These are phyloP conservation scores for Sparassis latifolia DNA, from an alignment of 1,284 basidiomycete genomes.

Conservation along the genomic window DNA sequence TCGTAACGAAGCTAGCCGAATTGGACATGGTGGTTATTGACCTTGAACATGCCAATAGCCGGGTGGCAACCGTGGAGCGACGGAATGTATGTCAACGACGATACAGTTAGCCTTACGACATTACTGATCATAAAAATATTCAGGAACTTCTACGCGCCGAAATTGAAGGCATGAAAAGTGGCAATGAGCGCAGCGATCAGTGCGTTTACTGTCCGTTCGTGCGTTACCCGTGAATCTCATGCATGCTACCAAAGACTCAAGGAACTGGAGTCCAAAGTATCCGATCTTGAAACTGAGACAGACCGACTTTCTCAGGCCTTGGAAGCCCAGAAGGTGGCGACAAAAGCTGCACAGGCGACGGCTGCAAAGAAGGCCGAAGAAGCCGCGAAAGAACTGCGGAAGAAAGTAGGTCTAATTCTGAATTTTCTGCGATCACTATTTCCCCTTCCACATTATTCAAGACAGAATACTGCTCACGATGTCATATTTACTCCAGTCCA, in stretches of 20 bases:
- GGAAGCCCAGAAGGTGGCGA: conserved; percentile 60
- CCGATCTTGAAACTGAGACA: conserved; percentile 69
- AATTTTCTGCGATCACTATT: background rate
- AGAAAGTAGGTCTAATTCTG: conserved; percentile 36
- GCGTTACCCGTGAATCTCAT: background rate
- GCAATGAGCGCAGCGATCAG: conserved; percentile 72
- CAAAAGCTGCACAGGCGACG: conserved; percentile 42
- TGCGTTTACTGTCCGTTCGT: conserved; percentile 27
- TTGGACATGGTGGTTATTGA: conserved; percentile 92
- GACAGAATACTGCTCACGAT: too few relatives aligned
- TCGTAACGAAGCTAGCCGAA: conserved; percentile 81
- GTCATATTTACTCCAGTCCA: conserved; percentile 26
- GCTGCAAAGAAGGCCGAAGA: conserved; percentile 58
- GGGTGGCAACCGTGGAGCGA: conserved; percentile 87
- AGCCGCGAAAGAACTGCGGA: conserved; percentile 50
- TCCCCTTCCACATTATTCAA: background rate
- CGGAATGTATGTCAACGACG: conserved; percentile 60
- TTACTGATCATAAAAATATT: background rate
- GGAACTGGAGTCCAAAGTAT: conserved; percentile 63
- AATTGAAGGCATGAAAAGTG: conserved; percentile 83
- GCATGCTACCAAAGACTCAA: conserved; percentile 45
- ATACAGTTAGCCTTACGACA: background rate
- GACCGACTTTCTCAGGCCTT: conserved; percentile 63
- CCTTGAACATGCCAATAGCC: conserved; percentile 86
- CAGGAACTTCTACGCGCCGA: conserved; percentile 91